Conservation (phyloP, 2,329 filamentous ascomycete genomes). For the Pyrenochaeta sp. region DNA sequence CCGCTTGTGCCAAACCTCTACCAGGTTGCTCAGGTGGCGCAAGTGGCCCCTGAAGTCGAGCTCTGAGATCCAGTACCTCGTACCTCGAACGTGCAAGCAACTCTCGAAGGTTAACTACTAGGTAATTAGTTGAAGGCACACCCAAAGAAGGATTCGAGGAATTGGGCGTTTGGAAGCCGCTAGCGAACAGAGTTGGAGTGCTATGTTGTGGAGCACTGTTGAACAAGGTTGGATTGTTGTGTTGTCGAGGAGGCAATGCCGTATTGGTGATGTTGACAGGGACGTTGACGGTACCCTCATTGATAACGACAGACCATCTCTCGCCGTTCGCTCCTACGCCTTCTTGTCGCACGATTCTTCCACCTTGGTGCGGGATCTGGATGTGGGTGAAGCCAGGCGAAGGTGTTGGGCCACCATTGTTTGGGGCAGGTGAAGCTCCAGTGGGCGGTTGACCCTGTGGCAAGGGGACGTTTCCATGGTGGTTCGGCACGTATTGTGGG, state of each 20-base stretch:
- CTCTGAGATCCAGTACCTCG: slow-evolving; percentile 42
- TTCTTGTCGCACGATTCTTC: slow-evolving; percentile 58
- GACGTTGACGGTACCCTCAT: slow-evolving; percentile 50
- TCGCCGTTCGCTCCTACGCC: slow-evolving; percentile 60
- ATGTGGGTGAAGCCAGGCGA: slow-evolving; percentile 8
- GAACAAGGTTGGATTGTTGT: slow-evolving; percentile 8
- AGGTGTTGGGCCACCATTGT: slow-evolving; percentile 11
- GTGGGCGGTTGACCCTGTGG: slow-evolving; percentile 6
- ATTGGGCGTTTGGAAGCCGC: slow-evolving; percentile 30
- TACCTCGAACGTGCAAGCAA: slow-evolving; percentile 36
- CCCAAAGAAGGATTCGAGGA: slow-evolving; percentile 27
- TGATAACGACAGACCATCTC: slow-evolving; percentile 61
- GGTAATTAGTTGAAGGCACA: too few species aligned
- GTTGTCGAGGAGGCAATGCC: slow-evolving; percentile 23
- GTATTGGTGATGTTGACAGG: slow-evolving; percentile 11
- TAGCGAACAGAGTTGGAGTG: slow-evolving; percentile 12
- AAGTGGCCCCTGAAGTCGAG: slow-evolving; percentile 22
- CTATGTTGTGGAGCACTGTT: too few species aligned
- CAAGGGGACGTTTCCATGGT: slow-evolving; percentile 9
- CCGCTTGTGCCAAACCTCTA: slow-evolving; percentile 5
- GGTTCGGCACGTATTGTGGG: slow-evolving; percentile 31
- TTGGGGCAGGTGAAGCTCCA: slow-evolving; percentile 12
- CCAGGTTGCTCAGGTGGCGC: slow-evolving; percentile 10
- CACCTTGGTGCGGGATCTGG: slow-evolving; percentile 30
- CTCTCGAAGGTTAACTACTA: too few species aligned